These are phyloP conservation scores for Nakaseomyces delphensis DNA, from an alignment of 1,139 yeast genomes.

Conservation along the genomic window DNA sequence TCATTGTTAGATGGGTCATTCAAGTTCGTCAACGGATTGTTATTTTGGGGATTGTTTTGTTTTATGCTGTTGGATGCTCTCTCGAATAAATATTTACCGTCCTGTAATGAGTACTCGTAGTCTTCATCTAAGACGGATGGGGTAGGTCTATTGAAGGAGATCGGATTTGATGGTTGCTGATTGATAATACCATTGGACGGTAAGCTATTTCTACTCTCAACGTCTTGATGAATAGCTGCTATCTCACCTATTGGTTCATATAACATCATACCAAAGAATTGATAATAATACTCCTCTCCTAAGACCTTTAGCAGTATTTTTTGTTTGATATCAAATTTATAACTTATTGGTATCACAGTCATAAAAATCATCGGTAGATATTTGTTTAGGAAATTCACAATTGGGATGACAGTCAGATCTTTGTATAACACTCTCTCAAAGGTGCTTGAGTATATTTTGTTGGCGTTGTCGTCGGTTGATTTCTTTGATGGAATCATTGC, in stretches of 20 bases:
- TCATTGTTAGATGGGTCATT: not conserved
- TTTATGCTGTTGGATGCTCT: constrained; percentile 25
- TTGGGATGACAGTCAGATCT: constrained; percentile 24
- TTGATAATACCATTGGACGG: constrained; percentile 7
- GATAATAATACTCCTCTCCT: constrained; percentile 31
- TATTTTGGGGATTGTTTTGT: constrained; percentile 4
- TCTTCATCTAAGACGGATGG: constrained; percentile 25
- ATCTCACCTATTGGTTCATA: constrained; percentile 18
- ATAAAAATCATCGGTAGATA: constrained; percentile 27
- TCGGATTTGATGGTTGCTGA: not conserved
- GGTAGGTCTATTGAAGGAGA: not conserved
- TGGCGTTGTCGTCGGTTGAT: constrained; percentile 9
- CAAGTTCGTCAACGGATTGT: constrained; percentile 3
- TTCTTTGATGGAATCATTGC: constrained; percentile 20
- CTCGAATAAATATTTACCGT: constrained; percentile 29
- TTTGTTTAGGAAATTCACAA: constrained; percentile 24
- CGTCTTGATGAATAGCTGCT: constrained; percentile 9
- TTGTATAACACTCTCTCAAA: constrained; percentile 24
- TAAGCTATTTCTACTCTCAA: constrained; percentile 6
- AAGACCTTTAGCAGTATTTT: constrained; percentile 23
- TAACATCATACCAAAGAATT: constrained; percentile 29
- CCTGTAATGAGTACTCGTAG: constrained; percentile 29
- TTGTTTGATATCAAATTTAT: constrained; percentile 25
- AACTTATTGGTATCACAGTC: constrained; percentile 21
- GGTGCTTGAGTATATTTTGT: constrained; percentile 11